Evolutionary conservation across 179 eudicot species (phyloP), one percentile per base, ranked within the genome.

Genomic region (Vitellaria paradoxa): DNA sequence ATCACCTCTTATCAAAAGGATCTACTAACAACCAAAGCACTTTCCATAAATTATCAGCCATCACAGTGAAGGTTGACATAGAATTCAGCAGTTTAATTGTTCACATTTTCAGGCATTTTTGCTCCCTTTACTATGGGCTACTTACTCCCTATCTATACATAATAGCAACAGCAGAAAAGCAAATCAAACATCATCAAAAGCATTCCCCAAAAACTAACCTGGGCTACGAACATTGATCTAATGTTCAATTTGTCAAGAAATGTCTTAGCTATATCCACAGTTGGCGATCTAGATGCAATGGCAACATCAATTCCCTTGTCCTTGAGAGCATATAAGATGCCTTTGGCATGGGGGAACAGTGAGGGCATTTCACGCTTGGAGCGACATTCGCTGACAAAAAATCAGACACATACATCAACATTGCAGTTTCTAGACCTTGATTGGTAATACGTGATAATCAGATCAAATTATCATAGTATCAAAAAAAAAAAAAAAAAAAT

Each of bases 251-350:
- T 96, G 68, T 88, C 90, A 23, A 96, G 91, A 84, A 94, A 96
- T 9, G 93, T 82, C 81, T 90, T 91, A 30, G 99, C 99, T 56
- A 89, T 91, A 84, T 94, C 99, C 0, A 93, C 86, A 80, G 99
- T 89, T 72, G 99, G 99, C 26, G 99, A 94, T 87, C 99, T 87
- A 56, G 99, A 96, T 75, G 98, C 99, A 85, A 96, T 83, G 45
- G 99, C 98, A 69, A 94, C 67, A 80, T 88, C 89, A 77, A 94
- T 71, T 61, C 94, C 97, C 84, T 94, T 96, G 74, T 94, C 98
- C 85, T 94, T 94, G 12, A 96, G 86, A 21, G 99, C 98, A 80
- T 81, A 71, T 82, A 96, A 74, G 74, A 96, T 91, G 64, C 98
- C 98, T 82, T 91, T 91, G 1, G 93, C 98, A 57, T 96, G 94